Percentiles rank a stretch among this genome's conserved stretches.
Conservation (phyloP, 1,284 basidiomycete species). For the Coriolopsis trogii region DNA sequence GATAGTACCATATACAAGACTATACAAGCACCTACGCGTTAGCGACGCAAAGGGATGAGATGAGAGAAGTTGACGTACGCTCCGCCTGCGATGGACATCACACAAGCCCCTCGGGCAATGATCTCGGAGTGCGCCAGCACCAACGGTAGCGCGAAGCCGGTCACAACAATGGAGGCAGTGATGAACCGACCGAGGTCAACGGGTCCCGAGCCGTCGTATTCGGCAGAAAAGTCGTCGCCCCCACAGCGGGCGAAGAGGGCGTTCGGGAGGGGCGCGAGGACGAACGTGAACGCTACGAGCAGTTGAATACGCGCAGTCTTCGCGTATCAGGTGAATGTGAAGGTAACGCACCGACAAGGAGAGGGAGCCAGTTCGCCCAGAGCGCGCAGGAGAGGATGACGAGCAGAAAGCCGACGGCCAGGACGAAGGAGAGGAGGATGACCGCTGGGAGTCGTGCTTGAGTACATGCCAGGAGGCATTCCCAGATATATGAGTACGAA, state of each 20-base stretch:
- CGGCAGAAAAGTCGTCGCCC: constrained; percentile 79
- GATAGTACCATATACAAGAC: constrained; percentile 94
- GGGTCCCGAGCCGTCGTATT: constrained; percentile 63
- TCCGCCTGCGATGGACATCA: constrained; percentile 95
- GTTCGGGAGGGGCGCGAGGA: constrained; percentile 95
- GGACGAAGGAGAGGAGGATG: constrained; percentile 92
- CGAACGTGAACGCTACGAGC: constrained; percentile 85
- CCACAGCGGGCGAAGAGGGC: constrained; percentile 87
- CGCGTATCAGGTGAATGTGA: neutral
- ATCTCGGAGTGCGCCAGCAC: constrained; percentile 92
- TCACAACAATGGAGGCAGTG: constrained; percentile 88
- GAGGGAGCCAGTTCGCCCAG: constrained; percentile 96
- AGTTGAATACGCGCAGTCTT: neutral
- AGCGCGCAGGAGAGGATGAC: constrained; percentile 98
- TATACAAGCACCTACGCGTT: constrained; percentile 34
- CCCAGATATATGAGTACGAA: constrained; percentile 20
- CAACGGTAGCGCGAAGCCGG: constrained; percentile 92
- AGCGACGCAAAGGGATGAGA: neutral
- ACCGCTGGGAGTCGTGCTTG: constrained; percentile 61
- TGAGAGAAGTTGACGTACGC: constrained; percentile 58
- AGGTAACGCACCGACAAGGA: constrained; percentile 87
- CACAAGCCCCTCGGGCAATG: constrained; percentile 84
- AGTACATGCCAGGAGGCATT: constrained; percentile 11
- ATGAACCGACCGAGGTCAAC: constrained; percentile 90
- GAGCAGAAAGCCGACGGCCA: constrained; percentile 95